Evolutionary conservation across 2,329 filamentous ascomycete genomes (phyloP), one percentile per base, ranked within the genome.

Genomic region (Epichloe amarillans): DNA sequence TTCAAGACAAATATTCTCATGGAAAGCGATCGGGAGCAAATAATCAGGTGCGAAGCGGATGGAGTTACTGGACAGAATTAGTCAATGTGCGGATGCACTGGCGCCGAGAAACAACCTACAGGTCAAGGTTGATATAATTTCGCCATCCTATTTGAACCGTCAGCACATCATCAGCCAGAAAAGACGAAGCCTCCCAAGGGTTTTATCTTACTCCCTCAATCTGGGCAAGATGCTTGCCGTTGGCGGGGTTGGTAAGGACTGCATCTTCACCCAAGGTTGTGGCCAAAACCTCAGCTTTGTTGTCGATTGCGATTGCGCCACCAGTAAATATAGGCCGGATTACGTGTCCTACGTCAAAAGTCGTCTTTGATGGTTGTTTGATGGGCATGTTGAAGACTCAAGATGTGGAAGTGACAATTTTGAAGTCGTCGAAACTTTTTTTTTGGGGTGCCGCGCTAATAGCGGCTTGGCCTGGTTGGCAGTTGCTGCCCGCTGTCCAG

Each of bases 301-400:
- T 79, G 72, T 91, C 88, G 54, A 97, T 77, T 33, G 88, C 82
- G 53, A 95, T 82, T 57, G 86, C 84, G 42, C 93, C 93, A 50
- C 93, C 93, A 2, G 91, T 95, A 64, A 93, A 96, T 47, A 97
- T 91, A 19, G 93, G 93, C 60, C 89, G 86, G 51, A 98, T 86
- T 46, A 88, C 86, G 61, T 85, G 82, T 57, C 78, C 78, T 52
- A 85, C 80, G 62, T 94, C 87, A 66, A 96, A 98, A 3, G 91
- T 95, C 52, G 89, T 96, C 74, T 89, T 94, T 59, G 79, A 73
- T 17, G 78, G 72, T 53, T 79, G 70, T 66, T 80, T 81, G 54
- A 70, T 77, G 50, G 81, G 77, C 81, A 84, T 67, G 51, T 44
- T 38, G 37, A 44, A 42, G 52, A 21, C 8, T 33, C 43, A 26